These are phyloP conservation scores for Claviceps sp. DNA, from an alignment of 2,329 filamentous ascomycete species.

Conservation along the genomic window DNA sequence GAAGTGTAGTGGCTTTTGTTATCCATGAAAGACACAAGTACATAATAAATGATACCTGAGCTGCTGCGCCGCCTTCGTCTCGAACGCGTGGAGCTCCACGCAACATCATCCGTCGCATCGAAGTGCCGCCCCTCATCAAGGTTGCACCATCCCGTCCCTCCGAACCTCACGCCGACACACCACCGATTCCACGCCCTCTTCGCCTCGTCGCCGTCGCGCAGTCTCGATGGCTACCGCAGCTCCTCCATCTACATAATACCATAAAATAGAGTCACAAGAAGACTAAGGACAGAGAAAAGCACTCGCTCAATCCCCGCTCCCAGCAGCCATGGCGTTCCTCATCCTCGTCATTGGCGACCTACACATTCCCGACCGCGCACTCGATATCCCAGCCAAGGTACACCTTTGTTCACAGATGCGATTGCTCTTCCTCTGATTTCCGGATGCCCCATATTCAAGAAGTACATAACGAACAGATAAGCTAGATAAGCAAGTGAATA, in stretches of 20 bases:
- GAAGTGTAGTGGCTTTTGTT: no score
- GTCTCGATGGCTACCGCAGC: no score
- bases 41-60: no score
- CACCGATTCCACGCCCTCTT: no score
- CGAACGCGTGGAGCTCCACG: background rate
- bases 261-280: background rate
- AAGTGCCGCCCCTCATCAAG: background rate
- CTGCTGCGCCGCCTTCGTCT: background rate
- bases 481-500: background rate
- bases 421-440: background rate
- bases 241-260: background rate
- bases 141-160: background rate
- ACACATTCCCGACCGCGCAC: conserved; percentile 82
- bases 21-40: no score
- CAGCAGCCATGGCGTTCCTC: conserved; percentile 59
- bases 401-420: no score
- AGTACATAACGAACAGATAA: background rate
- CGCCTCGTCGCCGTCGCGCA: no score
- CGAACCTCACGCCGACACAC: background rate
- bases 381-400: conserved; percentile 86
- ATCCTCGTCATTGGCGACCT: conserved; percentile 88
- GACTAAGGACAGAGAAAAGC: no score
- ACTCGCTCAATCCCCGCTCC: background rate
- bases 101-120: background rate
- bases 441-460: background rate